Evolutionary conservation across 2,329 filamentous ascomycete species (phyloP), one percentile per base, ranked within the genome.

Genomic region (Sclerotinia subarctica): DNA sequence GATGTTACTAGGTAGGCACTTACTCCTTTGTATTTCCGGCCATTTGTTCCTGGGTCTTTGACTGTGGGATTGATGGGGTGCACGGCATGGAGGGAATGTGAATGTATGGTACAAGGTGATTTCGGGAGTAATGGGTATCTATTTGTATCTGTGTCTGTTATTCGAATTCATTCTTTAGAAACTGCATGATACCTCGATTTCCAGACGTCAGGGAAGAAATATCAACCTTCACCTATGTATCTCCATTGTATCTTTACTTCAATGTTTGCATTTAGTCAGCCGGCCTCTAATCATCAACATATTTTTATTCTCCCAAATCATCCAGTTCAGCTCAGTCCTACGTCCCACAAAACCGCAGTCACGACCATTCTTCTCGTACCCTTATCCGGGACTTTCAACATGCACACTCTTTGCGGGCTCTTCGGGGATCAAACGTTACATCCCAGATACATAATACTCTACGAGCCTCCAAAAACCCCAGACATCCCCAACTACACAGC

Each of bases 21-120:
- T 29, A 29, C 44, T 29, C 35, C 21, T 49, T 38, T 62, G 59
- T 62, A 24, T 62, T 51, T 38, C 32, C 59, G 59, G 46, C n/a
- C 21, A 24, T 62, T 51, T 38, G 29, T 38, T 62, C 15, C n/a
- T 62, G 59, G 59, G n/a, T 51, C n/a, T 51, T 24, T 11, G 19
- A 8, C 46, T 38, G 46, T 62, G 46, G 26, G 46, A 51, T 62
- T 62, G 59, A 62, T 62, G 46, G 46, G 59, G 8, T 13, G 46
- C 46, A 62, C 59, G n/a, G 32, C 59, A 62, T 62, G 8, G 21
- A 38, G 35, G 21, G 46, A 62, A 38, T 11, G 24, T 26, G 21
- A 49, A 32, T 1, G 38, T 38, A 38, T 13, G 8, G 57, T 21
- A 8, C 38, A 46, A 8, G 57, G 17, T n/a, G 24, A 7, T 59